Base-by-base conservation (phyloP, 768 basidiomycete genomes). In the Collybiopsis confluens region DNA sequence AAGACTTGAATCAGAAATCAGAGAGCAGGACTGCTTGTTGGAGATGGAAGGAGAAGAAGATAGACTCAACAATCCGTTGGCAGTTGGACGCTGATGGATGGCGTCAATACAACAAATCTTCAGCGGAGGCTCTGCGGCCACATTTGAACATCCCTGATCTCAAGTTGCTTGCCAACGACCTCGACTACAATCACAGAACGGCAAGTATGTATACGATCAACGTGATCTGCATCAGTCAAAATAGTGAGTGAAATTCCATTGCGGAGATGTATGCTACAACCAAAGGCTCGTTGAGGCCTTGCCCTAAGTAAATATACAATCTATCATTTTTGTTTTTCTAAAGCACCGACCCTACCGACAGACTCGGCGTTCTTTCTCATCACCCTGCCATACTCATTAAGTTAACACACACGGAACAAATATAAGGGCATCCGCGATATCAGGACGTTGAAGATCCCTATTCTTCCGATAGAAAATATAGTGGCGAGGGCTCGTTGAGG, bases 401-500 rank as follows among this genome's bases (percentile, higher is more conserved):
- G 36, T 56, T 45, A 56, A 42, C 23, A 46, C 56, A 42, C 23
- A 46, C 56, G 40, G 59, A 56, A 59, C 62, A 61, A 52, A 56
- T 48, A 48, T 57, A 46, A 53, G 42, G 33, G 58, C 45, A 58
- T 68, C 65, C 58, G 63, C 42, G 42, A 55, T 54, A 70, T 70
- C 65, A 77, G 81, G 78, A 83, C 79, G 79, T 84, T 83, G 79
- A 82, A 83, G 79, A 79, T 81, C 82, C 78, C 71, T 64, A 42
- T 20, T 74, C 75, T 69, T 73, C 71, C 75, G 72, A 71, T 21
- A 48, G 47, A 75, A n/a, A 72, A 68, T 66, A 64, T 68, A n/a
- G 6, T 74, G 75, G 77, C 78, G 76, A 82, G 78, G 83, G 84
- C 84, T 74, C 85, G 85, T 87, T 87, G 85, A 87, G 85, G 85